phyloP scores from a whole-genome alignment of 306 rosid genomes.

The Quercus dentata region DNA sequence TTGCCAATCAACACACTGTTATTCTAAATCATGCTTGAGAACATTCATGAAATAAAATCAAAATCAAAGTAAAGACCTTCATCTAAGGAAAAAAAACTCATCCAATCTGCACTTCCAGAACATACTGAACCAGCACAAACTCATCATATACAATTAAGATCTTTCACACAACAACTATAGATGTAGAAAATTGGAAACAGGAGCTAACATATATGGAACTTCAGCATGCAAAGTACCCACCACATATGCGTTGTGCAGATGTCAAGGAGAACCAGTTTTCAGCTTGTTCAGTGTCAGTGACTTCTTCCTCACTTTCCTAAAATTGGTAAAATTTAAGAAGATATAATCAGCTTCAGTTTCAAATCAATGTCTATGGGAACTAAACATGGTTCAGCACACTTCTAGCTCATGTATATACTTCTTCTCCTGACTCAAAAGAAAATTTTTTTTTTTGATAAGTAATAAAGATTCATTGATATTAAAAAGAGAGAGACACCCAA shows the following conservation, averaged over 20 bases:
- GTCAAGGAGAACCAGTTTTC: constrained; percentile 99
- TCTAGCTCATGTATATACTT: background rate
- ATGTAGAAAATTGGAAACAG: constrained; percentile 4
- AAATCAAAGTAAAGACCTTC: background rate
- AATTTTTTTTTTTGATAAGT: background rate
- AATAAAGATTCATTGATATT: no score
- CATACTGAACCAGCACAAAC: background rate
- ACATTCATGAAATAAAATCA: background rate
- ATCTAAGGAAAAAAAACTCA: background rate
- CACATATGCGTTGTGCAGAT: constrained; percentile 96
- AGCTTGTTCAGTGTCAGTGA: constrained; percentile 97
- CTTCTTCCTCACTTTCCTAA: constrained; percentile 99
- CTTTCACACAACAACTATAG: background rate
- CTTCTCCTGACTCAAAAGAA: background rate
- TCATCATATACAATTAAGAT: background rate
- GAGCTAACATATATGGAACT: constrained; percentile 12
- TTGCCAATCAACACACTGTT: no score
- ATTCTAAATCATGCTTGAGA: background rate
- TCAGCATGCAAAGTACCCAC: constrained; percentile 49
- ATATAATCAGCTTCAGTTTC: constrained; percentile 6
- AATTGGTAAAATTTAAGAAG: constrained; percentile 15
- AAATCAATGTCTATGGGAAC: background rate
- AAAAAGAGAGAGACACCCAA: no score
- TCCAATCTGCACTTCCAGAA: background rate
- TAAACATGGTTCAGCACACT: background rate